Conservation (phyloP, 768 basidiomycete species). For the Mycena galericulata region DNA sequence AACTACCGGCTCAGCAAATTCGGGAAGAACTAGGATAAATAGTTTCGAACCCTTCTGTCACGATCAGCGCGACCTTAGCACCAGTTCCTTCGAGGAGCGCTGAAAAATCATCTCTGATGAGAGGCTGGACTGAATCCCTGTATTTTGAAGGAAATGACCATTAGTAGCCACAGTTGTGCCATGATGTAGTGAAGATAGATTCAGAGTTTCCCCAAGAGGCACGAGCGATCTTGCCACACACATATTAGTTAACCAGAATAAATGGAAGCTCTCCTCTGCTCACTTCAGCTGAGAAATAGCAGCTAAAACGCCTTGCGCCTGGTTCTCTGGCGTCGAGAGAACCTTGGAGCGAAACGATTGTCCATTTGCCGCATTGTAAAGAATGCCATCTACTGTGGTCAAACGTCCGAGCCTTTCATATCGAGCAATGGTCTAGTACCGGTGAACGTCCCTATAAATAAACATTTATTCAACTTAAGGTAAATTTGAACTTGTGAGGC, state of each 20-base stretch:
- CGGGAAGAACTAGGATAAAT: slow-evolving; percentile 19
- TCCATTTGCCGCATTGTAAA: slow-evolving; percentile 41
- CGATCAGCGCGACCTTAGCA: slow-evolving; percentile 42
- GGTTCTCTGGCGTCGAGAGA: slow-evolving; percentile 44
- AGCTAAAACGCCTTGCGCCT: slow-evolving; percentile 42
- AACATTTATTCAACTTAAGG: too few relatives aligned
- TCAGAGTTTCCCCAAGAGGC: slow-evolving; percentile 21
- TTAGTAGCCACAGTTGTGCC: slow-evolving; percentile 47
- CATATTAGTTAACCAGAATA: too few relatives aligned
- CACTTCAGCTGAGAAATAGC: slow-evolving; percentile 39
- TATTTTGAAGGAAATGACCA: slow-evolving; percentile 13
- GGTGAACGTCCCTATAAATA: slow-evolving; percentile 34
- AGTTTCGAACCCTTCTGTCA: slow-evolving; percentile 43
- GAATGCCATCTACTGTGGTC: slow-evolving; percentile 40
- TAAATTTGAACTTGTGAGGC: too few relatives aligned
- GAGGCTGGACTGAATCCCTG: neutral
- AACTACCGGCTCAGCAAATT: too few relatives aligned
- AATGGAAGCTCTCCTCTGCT: too few relatives aligned
- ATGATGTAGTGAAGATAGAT: slow-evolving; percentile 38
- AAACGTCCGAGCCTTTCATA: neutral
- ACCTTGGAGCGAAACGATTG: slow-evolving; percentile 43
- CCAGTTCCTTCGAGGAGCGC: slow-evolving; percentile 45
- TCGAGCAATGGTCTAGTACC: slow-evolving; percentile 8
- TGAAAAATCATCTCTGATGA: neutral
- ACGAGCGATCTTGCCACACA: slow-evolving; percentile 32